Evolutionary conservation across 192 early-diverging fungal genomes (phyloP).

Genomic region (Pecoramyces ruminantium): DNA sequence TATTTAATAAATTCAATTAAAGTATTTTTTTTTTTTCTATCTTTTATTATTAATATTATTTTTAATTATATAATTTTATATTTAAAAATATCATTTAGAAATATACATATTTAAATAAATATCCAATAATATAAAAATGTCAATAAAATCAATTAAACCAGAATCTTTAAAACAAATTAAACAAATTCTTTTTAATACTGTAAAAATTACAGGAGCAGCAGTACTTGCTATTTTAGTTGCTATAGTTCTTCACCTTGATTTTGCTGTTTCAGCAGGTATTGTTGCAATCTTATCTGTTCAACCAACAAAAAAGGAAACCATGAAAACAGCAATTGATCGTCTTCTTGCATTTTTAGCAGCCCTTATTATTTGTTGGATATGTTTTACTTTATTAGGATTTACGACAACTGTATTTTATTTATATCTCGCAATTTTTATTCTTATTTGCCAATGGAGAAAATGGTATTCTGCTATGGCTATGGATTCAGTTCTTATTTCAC

Average conservation of each 20-base stretch:
- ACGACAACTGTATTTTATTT: neutral
- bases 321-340: neutral
- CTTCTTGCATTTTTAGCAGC: neutral
- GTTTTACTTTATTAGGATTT: neutral
- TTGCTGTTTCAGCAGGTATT: neutral
- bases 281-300: neutral
- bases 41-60: no score
- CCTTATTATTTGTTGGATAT: neutral
- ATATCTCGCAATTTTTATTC: neutral
- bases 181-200: neutral
- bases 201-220: neutral
- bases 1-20: no score
- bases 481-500: neutral
- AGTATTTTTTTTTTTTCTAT: no score
- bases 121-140: neutral
- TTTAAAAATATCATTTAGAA: no score
- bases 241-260: neutral
- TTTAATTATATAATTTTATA: no score
- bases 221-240: neutral
- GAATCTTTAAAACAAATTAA: neutral
- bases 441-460: neutral
- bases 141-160: neutral
- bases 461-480: neutral
- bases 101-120: no score
- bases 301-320: neutral